Evolutionary conservation across 1,284 basidiomycete species (phyloP).

Genomic region (Fomitopsis pinicola): DNA sequence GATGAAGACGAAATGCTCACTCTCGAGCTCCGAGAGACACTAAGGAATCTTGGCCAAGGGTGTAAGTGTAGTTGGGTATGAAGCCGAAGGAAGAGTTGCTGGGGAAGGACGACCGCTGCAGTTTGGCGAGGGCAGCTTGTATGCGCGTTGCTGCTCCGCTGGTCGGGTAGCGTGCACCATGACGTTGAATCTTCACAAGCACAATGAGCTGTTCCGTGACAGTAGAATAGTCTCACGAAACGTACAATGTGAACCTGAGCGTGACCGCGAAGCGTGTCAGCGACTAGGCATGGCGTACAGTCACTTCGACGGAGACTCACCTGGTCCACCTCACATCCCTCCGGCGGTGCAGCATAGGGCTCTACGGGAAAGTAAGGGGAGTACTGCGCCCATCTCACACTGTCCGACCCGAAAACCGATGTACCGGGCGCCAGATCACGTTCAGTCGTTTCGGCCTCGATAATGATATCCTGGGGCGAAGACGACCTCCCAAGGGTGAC

Average conservation of each 20-base stretch:
- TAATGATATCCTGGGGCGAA: neutral
- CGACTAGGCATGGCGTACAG: neutral
- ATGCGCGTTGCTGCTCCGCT: slow-evolving; percentile 43
- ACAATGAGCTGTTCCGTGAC: neutral
- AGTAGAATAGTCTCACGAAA: neutral
- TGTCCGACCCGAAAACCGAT: slow-evolving; percentile 1
- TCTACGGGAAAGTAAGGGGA: slow-evolving; percentile 52
- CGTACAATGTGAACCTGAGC: slow-evolving; percentile 57
- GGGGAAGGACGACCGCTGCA: slow-evolving; percentile 41
- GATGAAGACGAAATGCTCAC: slow-evolving; percentile 36
- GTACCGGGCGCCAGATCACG: neutral
- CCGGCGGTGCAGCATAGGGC: slow-evolving; percentile 42
- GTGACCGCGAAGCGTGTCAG: neutral
- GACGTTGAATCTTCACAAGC: slow-evolving; percentile 68
- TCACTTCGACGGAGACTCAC: slow-evolving; percentile 26
- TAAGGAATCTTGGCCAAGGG: slow-evolving; percentile 57
- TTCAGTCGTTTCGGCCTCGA: neutral
- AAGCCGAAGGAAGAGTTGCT: slow-evolving; percentile 53
- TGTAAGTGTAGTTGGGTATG: slow-evolving; percentile 53
- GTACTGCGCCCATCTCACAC: slow-evolving; percentile 49
- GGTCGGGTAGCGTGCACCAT: slow-evolving; percentile 81
- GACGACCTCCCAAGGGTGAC: neutral
- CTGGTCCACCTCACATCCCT: slow-evolving; percentile 50
- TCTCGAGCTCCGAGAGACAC: slow-evolving; percentile 67
- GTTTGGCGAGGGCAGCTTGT: slow-evolving; percentile 43